Evolutionary conservation across 2,329 filamentous ascomycete genomes (phyloP).

Genomic region (Coniochaeta hoffmannii): DNA sequence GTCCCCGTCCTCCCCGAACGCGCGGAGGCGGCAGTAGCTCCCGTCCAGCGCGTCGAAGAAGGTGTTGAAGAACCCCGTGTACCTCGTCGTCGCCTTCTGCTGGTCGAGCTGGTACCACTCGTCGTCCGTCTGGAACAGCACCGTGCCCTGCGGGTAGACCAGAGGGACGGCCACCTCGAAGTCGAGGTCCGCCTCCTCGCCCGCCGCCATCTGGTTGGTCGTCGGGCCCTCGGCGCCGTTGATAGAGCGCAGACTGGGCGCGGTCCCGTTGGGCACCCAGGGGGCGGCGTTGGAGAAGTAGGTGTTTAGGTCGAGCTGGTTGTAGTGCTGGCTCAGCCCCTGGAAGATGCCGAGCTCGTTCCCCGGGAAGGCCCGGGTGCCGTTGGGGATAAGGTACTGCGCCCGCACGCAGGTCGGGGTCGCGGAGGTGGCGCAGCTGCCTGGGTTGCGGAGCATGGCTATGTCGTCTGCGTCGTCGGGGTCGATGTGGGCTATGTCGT

Average conservation of each 20-base stretch:
- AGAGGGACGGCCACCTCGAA: conserved; percentile 27
- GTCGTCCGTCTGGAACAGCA: conserved; percentile 35
- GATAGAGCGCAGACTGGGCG: conserved; percentile 21
- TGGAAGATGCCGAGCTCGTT: conserved; percentile 19
- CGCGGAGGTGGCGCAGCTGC: conserved; percentile 5
- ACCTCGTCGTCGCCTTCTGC: conserved; percentile 6
- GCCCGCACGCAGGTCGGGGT: conserved; percentile 8
- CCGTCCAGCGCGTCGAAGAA: conserved; percentile 42
- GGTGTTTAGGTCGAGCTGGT: conserved; percentile 22
- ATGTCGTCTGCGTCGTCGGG: not conserved
- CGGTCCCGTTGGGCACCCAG: conserved; percentile 20
- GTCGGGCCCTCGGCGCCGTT: conserved; percentile 20
- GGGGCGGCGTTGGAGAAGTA: conserved; percentile 16
- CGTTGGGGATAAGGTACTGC: conserved; percentile 12
- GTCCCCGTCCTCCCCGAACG: conserved; percentile 39
- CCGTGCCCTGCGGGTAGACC: conserved; percentile 30
- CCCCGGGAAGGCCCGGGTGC: conserved; percentile 4
- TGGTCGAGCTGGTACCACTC: conserved; percentile 23
- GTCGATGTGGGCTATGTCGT: conserved; percentile 2
- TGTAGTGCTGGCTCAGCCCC: conserved; percentile 24
- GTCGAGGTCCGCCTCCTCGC: conserved; percentile 28
- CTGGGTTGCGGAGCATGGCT: not conserved
- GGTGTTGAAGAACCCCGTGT: conserved; percentile 18
- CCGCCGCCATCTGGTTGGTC: conserved; percentile 13
- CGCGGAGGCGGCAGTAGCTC: conserved; percentile 40